Base-by-base conservation (phyloP, 1,284 basidiomycete species). In the Clitocybe nebularis region DNA sequence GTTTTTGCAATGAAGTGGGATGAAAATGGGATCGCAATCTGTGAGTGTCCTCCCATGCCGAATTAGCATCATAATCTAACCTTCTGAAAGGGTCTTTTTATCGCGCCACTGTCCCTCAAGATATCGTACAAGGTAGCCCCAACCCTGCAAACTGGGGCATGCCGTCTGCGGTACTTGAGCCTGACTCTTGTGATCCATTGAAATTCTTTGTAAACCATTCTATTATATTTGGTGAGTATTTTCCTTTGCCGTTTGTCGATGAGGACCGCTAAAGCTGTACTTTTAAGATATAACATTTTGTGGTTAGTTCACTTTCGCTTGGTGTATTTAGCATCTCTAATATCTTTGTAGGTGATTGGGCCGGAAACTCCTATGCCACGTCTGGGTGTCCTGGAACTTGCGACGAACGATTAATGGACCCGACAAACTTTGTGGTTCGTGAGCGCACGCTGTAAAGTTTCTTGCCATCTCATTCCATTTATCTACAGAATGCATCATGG, bases 1-100 rank as follows among this genome's bases (percentile, higher is more conserved):
- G 76, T 86, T 1, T 84, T 81, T 51, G 85, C 79, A 0, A 87
- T 87, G 79, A 81, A 82, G 49, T 89, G 84, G 84, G 83, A 86
- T 51, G 74, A 81, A 45, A 74, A 73, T 36, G 81, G 81, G 0
- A 85, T 89, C 45, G 74, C 77, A 14, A 69, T 88, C 42, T 89
- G 84, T 86, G 44, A 57, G 80, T 70, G 5, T 21, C 9, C 23
- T 19, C 20, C 21, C 21, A 21, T n/a, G n/a, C n/a, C 11, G 20
- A 29, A 19, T 24, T n/a, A 13, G 13, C 14, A 41, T 25, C 23
- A 45, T 22, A 51, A 34, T 10, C 24, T 43, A 36, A 36, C 22
- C 39, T 26, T 44, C 39, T 45, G 24, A n/a, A 34, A 85, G 83
- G 79, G 79, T 83, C 78, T 16, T 87, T 87, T 60, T 85, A 83